A percentile compares a stretch with the other conserved stretches of the same genome.
phyloP scores from a whole-genome alignment of 2,329 filamentous ascomycete genomes.

The Xylaria sp. region DNA sequence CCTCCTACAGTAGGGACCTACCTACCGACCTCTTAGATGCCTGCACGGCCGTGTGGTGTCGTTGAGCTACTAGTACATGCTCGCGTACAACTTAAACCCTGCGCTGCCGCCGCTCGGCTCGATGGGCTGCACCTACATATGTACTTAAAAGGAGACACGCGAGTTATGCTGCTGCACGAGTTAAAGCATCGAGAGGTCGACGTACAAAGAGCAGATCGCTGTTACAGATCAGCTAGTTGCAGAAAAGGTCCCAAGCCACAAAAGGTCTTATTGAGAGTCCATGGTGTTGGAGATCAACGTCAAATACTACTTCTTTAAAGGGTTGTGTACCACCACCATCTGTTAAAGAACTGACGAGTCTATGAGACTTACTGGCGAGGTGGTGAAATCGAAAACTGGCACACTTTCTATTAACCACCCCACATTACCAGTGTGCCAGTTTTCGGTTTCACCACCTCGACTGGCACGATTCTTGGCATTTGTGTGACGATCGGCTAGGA shows the following conservation, averaged over 20 bases:
- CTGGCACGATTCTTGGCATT: not conserved
- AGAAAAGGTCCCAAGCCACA: slow-evolving; percentile 6
- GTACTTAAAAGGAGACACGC: not conserved
- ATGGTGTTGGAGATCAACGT: slow-evolving; percentile 7
- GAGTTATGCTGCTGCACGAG: not conserved
- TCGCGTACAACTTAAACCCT: not conserved
- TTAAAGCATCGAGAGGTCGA: not conserved
- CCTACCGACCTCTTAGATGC: not conserved
- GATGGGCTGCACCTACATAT: not conserved
- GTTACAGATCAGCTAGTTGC: slow-evolving; percentile 8
- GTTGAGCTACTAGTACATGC: not conserved
- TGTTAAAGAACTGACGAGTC: not conserved
- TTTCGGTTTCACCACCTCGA: not conserved
- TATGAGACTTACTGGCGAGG: not conserved
- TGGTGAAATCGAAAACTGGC: too few species aligned
- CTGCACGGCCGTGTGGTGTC: not conserved
- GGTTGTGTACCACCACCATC: not conserved
- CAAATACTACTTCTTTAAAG: not conserved
- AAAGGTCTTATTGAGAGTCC: slow-evolving; percentile 1
- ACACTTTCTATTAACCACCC: too few species aligned
- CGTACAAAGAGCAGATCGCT: slow-evolving; percentile 37
- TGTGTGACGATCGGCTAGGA: slow-evolving; percentile 13
- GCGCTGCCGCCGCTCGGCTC: not conserved
- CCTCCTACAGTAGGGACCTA: not conserved
- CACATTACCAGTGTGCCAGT: too few species aligned